A percentile compares a stretch with the other conserved stretches of the same genome.
Conservation (phyloP, 164 flowering plant genomes). For the Magnolia kwangsiensis region DNA sequence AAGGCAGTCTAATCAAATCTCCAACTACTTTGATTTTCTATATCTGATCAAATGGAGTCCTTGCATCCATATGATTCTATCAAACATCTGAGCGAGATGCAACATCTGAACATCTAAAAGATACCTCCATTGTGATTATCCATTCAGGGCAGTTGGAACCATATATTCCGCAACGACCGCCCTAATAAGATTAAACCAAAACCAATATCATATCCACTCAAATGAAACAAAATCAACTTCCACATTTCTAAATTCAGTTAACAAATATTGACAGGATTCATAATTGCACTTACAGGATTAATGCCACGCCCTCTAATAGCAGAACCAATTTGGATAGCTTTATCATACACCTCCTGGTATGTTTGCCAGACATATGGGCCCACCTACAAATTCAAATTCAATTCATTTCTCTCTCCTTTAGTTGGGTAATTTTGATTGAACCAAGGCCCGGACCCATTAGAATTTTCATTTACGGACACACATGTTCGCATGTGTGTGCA, state of each 20-base stretch:
- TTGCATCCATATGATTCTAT: background rate
- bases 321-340: slow-evolving; percentile 62
- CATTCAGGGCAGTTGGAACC: slow-evolving; percentile 91
- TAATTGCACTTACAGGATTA: slow-evolving; percentile 57
- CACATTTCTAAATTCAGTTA: background rate
- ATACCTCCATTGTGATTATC: slow-evolving; percentile 91
- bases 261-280: background rate
- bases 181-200: slow-evolving; percentile 36
- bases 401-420: background rate
- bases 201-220: background rate
- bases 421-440: background rate
- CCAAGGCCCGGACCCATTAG: background rate
- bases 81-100: background rate
- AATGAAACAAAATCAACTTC: background rate
- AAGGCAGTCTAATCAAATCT: no score
- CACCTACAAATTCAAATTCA: slow-evolving; percentile 33
- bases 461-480: no score
- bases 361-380: slow-evolving; percentile 79
- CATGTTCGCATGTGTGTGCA: no score
- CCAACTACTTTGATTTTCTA: no score
- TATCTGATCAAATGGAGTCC: no score
- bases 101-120: background rate
- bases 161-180: slow-evolving; percentile 84
- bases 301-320: slow-evolving; percentile 66
- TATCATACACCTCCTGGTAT: slow-evolving; percentile 67